Conservation (phyloP, 331 rosid genomes). For the Saraca asoca region DNA sequence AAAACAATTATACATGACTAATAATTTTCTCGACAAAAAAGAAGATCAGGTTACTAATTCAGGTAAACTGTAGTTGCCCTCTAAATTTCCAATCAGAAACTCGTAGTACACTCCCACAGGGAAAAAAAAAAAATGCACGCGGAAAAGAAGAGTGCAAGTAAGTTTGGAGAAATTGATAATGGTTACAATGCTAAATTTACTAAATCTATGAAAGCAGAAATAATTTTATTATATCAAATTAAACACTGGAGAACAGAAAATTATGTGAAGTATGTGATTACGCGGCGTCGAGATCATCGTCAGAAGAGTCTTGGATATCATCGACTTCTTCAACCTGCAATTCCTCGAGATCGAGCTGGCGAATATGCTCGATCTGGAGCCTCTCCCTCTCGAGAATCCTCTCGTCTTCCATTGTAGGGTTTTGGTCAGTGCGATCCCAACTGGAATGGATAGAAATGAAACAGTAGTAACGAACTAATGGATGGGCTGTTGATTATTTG, state of each 20-base stretch:
- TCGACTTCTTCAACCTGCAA: conserved; percentile 87
- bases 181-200: too few species aligned
- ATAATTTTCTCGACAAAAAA: neutral
- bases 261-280: conserved; percentile 24
- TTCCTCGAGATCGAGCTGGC: conserved; percentile 83
- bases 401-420: conserved; percentile 56
- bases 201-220: neutral
- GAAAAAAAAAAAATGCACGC: too few species aligned
- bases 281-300: conserved; percentile 49
- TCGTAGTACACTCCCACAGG: too few species aligned
- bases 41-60: neutral
- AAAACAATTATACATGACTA: too few species aligned
- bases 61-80: too few species aligned
- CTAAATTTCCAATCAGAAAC: too few species aligned
- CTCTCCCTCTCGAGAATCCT: conserved; percentile 67
- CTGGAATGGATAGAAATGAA: neutral
- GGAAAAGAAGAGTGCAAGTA: too few species aligned
- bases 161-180: too few species aligned
- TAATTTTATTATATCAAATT: neutral
- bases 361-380: conserved; percentile 86
- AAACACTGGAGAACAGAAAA: neutral
- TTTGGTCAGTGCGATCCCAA: neutral
- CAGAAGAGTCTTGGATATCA: conserved; percentile 50
- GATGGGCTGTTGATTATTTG: neutral
- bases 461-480: neutral